Base-by-base conservation (phyloP, 352 stramenopile species). In the Elongisporangium anandrum region DNA sequence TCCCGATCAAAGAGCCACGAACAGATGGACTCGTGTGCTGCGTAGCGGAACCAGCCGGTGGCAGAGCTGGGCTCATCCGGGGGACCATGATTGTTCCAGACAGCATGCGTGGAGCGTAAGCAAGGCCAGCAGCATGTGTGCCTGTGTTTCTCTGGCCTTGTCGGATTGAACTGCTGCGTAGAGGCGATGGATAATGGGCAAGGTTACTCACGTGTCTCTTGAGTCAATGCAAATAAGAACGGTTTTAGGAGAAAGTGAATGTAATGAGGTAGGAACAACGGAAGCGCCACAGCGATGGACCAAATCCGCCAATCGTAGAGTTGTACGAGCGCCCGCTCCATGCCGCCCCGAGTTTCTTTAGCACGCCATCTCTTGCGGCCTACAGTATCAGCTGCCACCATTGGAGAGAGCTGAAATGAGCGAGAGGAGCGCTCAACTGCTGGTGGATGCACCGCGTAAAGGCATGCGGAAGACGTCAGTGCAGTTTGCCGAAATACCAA, bases 261-360 rank as follows among this genome's bases (percentile, higher is more conserved):
- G 26, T 38, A 38, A 38, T 9, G 26, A 38, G 26, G 34, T 45
- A 17, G 34, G 34, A 45, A 17, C 34, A 45, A 45, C 34, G 34
- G 34, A 45, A 45, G 34, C 34, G 34, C 34, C 34, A 45, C 34
- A 12, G 13, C 34, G 34, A 45, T 17, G 34, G 34, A 45, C 34
- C 34, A 45, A 45, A 16, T 45, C 34, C 34, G 34, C 34, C 34
- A 45, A 45, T 45, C 34, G 34, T 45, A 45, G 34, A 45, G 34
- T 45, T 45, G 34, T 45, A 45, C 34, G 34, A 45, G 34, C 34
- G 17, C 34, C 26, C 13, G 34, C 13, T 45, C 34, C 34, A 45
- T 45, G 34, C 34, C 13, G 34, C 34, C 34, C 10, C 34, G 34
- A 47, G n/a, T 58, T 22, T 58, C 16, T 29, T 60, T 45, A 45